Conservation (phyloP, 805 yeast species). For the Yarrowia hollandica region DNA sequence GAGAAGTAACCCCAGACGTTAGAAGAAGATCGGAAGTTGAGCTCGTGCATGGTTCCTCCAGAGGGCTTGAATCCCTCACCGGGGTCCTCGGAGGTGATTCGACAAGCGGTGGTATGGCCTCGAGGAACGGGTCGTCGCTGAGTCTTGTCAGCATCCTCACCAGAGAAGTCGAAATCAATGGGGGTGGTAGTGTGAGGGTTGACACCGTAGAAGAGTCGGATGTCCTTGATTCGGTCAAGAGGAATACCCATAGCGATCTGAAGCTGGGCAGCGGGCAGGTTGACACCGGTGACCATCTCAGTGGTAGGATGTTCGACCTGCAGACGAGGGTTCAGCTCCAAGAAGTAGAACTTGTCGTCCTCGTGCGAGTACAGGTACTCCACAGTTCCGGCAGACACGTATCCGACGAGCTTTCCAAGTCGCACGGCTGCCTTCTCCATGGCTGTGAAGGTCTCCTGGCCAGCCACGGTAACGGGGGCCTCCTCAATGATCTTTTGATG, state of each 20-base stretch:
- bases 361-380: slow-evolving; percentile 93
- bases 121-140: slow-evolving; percentile 94
- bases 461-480: slow-evolving; percentile 97
- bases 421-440: slow-evolving; percentile 99
- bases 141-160: slow-evolving; percentile 65
- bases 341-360: slow-evolving; percentile 92
- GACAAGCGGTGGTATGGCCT: slow-evolving; percentile 99
- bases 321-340: slow-evolving; percentile 96
- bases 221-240: slow-evolving; percentile 89
- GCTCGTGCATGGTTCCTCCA: slow-evolving; percentile 93
- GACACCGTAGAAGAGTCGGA: slow-evolving; percentile 88
- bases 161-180: slow-evolving; percentile 85
- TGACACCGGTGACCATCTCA: slow-evolving; percentile 98
- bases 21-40: slow-evolving; percentile 94
- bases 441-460: slow-evolving; percentile 73
- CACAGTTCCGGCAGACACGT: slow-evolving; percentile 98
- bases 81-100: slow-evolving; percentile 99
- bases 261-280: slow-evolving; percentile 96
- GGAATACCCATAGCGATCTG: slow-evolving; percentile 99
- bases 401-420: slow-evolving; percentile 94
- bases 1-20: slow-evolving; percentile 99
- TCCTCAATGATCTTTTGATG: slow-evolving; percentile 99
- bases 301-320: slow-evolving; percentile 99
- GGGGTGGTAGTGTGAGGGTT: slow-evolving; percentile 91
- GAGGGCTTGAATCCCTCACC: slow-evolving; percentile 99